Evolutionary conservation across 176 grass and related monocot species (phyloP).

Genomic region (Pharus latifolius): DNA sequence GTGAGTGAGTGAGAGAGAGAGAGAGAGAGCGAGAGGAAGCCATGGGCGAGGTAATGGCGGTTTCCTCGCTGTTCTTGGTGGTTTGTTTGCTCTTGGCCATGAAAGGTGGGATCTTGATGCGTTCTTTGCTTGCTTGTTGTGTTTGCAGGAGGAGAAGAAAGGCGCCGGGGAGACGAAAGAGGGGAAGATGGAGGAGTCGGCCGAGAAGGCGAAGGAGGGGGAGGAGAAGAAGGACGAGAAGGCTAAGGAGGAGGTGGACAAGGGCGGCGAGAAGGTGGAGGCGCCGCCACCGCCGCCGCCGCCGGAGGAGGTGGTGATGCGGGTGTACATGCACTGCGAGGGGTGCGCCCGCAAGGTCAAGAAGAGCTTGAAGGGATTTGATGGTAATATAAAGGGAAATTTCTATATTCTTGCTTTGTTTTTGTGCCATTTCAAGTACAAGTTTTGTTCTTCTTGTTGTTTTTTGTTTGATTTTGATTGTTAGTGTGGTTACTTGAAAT

Average conservation of each 20-base stretch:
- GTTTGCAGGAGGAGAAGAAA: constrained; percentile 32
- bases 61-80: not conserved
- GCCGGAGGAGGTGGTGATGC: constrained; percentile 53
- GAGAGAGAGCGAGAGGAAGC: not conserved
- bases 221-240: constrained; percentile 1
- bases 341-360: constrained; percentile 51
- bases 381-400: constrained; percentile 20
- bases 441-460: not conserved
- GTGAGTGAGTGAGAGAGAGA: not conserved
- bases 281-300: constrained; percentile 3
- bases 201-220: not conserved
- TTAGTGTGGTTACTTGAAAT: not conserved
- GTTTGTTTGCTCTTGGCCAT: not conserved
- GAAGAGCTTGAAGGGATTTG: constrained; percentile 32
- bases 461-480: not conserved
- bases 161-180: not conserved
- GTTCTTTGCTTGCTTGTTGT: not conserved
- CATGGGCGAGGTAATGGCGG: constrained; percentile 33
- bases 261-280: not conserved
- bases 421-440: not conserved
- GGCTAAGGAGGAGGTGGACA: not conserved
- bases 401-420: not conserved
- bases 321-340: constrained; percentile 53
- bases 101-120: constrained; percentile 5
- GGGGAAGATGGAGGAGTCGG: not conserved